phyloP scores from a whole-genome alignment of 495 filamentous ascomycete genomes.

The Hypoxylon trugodes region DNA sequence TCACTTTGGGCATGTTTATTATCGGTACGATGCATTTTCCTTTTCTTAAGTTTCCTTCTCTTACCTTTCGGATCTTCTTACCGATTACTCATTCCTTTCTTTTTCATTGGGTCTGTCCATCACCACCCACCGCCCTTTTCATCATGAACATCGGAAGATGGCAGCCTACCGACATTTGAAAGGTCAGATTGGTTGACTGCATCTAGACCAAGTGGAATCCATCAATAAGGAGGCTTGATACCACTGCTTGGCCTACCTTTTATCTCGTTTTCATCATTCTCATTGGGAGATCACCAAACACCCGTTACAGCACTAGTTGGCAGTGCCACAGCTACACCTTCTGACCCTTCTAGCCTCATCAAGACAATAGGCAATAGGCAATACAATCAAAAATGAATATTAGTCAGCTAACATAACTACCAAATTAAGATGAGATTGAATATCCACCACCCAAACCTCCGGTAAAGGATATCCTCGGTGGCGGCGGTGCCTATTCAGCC shows the following conservation, averaged over 20 bases:
- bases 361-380: too few species aligned
- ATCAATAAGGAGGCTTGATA: slow-evolving; percentile 2
- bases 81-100: background rate
- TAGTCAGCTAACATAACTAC: slow-evolving; percentile 28
- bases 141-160: background rate
- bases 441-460: slow-evolving; percentile 68
- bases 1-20: slow-evolving; percentile 95
- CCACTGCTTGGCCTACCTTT: background rate
- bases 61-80: background rate
- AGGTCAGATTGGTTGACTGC: slow-evolving; percentile 16
- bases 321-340: background rate
- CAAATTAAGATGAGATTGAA: slow-evolving; percentile 85
- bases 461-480: slow-evolving; percentile 78
- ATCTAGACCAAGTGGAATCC: slow-evolving; percentile 15
- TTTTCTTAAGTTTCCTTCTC: background rate
- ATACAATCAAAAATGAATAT: background rate
- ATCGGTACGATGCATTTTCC: slow-evolving; percentile 75
- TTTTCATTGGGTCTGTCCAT: slow-evolving; percentile 11
- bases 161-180: background rate
- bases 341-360: background rate
- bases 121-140: slow-evolving; percentile 1
- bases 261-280: background rate
- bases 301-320: background rate
- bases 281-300: background rate
- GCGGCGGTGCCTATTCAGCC: slow-evolving; percentile 85